phyloP scores from a whole-genome alignment of 805 yeast species.

The Cyberlindnera mycetangii region DNA sequence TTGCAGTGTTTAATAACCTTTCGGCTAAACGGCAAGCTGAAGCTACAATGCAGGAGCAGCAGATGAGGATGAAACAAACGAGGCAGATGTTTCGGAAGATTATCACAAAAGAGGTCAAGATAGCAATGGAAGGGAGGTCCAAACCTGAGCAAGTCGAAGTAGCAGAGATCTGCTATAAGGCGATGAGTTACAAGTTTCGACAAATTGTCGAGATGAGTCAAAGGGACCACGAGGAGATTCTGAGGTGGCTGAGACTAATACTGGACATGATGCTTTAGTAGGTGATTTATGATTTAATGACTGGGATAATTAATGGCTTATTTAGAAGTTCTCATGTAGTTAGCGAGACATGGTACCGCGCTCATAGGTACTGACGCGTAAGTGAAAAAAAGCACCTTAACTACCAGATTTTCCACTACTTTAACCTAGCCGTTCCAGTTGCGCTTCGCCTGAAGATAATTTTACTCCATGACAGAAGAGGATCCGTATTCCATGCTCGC shows the following conservation, averaged over 20 bases:
- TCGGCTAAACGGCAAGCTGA: constrained; percentile 22
- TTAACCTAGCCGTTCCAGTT: too few relatives aligned
- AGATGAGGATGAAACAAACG: constrained; percentile 12
- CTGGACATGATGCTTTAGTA: constrained; percentile 15
- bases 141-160: constrained; percentile 22
- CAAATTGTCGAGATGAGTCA: constrained; percentile 9
- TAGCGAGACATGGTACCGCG: too few relatives aligned
- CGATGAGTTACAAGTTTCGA: constrained; percentile 23
- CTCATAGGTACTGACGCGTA: too few relatives aligned
- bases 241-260: constrained; percentile 21
- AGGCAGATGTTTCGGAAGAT: constrained; percentile 20
- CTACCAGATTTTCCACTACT: too few relatives aligned
- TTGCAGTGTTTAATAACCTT: constrained; percentile 14
- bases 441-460: too few relatives aligned
- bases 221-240: constrained; percentile 12
- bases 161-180: constrained; percentile 26
- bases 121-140: constrained; percentile 13
- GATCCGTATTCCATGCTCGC: constrained; percentile 14
- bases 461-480: constrained; percentile 1
- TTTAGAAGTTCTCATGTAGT: not conserved
- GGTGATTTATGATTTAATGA: not conserved
- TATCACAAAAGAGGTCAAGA: constrained; percentile 18
- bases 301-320: too few relatives aligned
- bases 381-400: too few relatives aligned
- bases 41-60: constrained; percentile 19